Evolutionary conservation across 2,329 filamentous ascomycete genomes (phyloP), one percentile per base, ranked within the genome.

Genomic region (Fonsecaea pedrosoi): DNA sequence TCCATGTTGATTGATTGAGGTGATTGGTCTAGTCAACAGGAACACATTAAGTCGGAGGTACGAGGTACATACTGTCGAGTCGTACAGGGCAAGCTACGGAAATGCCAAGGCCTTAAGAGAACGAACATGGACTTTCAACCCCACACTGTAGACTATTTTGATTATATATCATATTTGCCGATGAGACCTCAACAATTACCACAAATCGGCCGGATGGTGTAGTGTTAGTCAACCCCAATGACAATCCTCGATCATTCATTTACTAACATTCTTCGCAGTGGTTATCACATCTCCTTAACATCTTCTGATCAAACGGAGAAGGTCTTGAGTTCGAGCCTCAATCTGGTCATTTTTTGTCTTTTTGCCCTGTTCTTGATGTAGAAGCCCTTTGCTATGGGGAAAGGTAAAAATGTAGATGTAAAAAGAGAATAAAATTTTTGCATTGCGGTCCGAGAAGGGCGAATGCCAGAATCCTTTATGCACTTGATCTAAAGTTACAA

Each of bases 271-370:
- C 6, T 45, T 18, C 15, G 9, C 40, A 45, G 53, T 55, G 21
- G 21, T 21, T 21, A 21, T 21, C 21, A 21, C 21, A 21, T 21
- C 21, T 55, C 54, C 54, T 55, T 55, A 55, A 55, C 54, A 55
- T 55, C 54, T 35, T 55, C 32, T 1, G 54, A 55, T 55, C 2
- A 55, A 15, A n/a, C 54, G 54, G 54, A 55, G 54, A 62, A 60
- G 57, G 57, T 62, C 53, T 62, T 62, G 60, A 55, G 60, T 62
- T 62, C 53, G 60, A 62, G 60, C 60, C 53, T 62, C 48, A 55
- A 54, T 60, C 57, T 42, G 37, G 54, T 55, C 53, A 54, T 34
- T 54, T 21, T 48, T 42, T 42, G 12, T 15, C 13, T 7, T 15
- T 25, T 25, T 48, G 18, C 21, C 15, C 40, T 18, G 1, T n/a